Percentiles rank a stretch among this genome's conserved stretches.
These are phyloP conservation scores for Plasmodium vivax DNA, from an alignment of 169 alveolate species.

Conservation along the genomic window DNA sequence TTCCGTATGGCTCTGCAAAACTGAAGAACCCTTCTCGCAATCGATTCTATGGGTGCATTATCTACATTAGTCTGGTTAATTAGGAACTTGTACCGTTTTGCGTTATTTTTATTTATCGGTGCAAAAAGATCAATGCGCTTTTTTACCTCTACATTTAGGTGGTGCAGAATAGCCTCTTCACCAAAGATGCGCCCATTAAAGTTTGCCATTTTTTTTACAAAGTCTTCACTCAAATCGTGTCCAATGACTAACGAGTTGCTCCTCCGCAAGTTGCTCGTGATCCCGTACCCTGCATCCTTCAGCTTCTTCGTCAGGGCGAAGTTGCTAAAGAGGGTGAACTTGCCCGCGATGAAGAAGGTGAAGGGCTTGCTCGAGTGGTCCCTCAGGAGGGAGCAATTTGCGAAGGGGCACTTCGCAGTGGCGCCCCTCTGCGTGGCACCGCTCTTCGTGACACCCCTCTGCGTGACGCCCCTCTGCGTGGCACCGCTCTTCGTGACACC, in stretches of 20 bases:
- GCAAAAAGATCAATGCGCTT: slow-evolving; percentile 19
- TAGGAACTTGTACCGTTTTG: slow-evolving; percentile 15
- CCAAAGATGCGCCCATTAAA: slow-evolving; percentile 37
- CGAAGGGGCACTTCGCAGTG: no score
- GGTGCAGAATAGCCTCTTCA: slow-evolving; percentile 19
- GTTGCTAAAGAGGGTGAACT: slow-evolving; percentile 25
- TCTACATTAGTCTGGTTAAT: slow-evolving; percentile 32
- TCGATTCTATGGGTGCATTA: not conserved
- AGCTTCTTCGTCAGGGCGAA: slow-evolving; percentile 13
- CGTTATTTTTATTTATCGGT: slow-evolving; percentile 52
- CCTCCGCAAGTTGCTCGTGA: slow-evolving; percentile 26
- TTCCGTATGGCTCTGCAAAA: slow-evolving; percentile 21
- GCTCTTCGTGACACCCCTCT: not conserved
- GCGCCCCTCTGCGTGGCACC: no score
- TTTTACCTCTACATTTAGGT: slow-evolving; percentile 13
- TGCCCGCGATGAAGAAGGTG: slow-evolving; percentile 41
- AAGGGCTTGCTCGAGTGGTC: slow-evolving; percentile 29
- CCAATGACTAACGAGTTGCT: slow-evolving; percentile 37
- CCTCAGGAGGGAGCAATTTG: not conserved
- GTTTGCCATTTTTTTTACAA: slow-evolving; percentile 18
- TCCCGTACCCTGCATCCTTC: slow-evolving; percentile 36
- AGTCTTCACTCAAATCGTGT: slow-evolving; percentile 16
- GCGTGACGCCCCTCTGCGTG: not conserved
- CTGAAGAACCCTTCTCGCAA: slow-evolving; percentile 4
- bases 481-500: no score